Percentiles rank a stretch among this genome's conserved stretches.
phyloP scores from a whole-genome alignment of 1,284 basidiomycete genomes.

The Psilocybe mexicana region DNA sequence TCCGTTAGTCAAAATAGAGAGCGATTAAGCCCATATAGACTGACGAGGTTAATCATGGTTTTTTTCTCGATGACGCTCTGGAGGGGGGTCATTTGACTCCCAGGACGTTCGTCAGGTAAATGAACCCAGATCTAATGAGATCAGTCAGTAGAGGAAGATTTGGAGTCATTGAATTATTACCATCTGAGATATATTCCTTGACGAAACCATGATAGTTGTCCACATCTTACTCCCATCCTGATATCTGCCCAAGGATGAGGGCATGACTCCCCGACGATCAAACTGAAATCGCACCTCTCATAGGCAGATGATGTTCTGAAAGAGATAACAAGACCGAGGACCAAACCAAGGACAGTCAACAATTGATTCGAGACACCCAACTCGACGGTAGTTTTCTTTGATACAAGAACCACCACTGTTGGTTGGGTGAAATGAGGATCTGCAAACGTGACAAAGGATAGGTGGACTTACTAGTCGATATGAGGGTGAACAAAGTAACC shows the following conservation, averaged over 20 bases:
- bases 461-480: constrained; percentile 50
- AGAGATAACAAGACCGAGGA: constrained; percentile 66
- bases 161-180: constrained; percentile 29
- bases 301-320: constrained; percentile 67
- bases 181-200: constrained; percentile 52
- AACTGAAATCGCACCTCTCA: constrained; percentile 48
- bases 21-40: neutral
- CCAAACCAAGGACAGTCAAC: constrained; percentile 61
- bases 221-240: constrained; percentile 61
- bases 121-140: constrained; percentile 58
- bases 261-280: neutral
- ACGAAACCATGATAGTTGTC: constrained; percentile 53
- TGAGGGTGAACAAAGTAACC: constrained; percentile 50
- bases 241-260: constrained; percentile 39
- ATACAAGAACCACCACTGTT: constrained; percentile 54
- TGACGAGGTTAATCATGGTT: constrained; percentile 66
- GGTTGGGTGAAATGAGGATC: neutral
- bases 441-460: neutral
- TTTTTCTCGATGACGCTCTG: constrained; percentile 69
- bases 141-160: neutral
- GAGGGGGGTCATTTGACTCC: constrained; percentile 32
- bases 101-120: constrained; percentile 47
- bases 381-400: constrained; percentile 41
- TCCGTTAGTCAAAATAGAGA: neutral
- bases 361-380: constrained; percentile 49